Conservation (phyloP, 805 yeast species). For the Zygosaccharomyces lentus region DNA sequence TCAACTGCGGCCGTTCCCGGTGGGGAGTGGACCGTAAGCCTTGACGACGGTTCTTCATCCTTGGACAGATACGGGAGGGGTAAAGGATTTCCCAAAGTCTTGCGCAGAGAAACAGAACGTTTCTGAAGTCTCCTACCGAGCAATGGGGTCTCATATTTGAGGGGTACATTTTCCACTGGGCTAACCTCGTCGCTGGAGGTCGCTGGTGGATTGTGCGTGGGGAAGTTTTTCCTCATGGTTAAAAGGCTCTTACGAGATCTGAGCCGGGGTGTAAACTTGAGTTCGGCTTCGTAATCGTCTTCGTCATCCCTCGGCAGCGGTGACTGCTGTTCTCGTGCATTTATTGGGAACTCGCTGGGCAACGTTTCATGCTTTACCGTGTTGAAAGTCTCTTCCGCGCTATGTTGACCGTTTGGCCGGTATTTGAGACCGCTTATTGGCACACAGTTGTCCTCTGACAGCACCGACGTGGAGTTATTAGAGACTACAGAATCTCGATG, state of each 20-base stretch:
- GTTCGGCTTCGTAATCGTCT: slow-evolving; percentile 31
- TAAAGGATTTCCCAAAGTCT: slow-evolving; percentile 37
- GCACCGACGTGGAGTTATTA: slow-evolving; percentile 20
- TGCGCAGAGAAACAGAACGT: slow-evolving; percentile 10
- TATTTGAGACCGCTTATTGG: slow-evolving; percentile 9
- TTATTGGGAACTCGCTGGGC: slow-evolving; percentile 9
- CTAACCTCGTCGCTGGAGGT: not conserved
- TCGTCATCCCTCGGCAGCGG: slow-evolving; percentile 6
- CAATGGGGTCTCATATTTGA: slow-evolving; percentile 1
- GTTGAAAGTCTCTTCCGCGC: slow-evolving; percentile 7
- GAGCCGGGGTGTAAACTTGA: slow-evolving; percentile 28
- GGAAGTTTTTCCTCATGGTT: slow-evolving; percentile 6
- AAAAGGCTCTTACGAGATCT: slow-evolving; percentile 22
- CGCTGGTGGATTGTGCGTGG: not conserved
- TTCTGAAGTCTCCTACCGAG: not conserved
- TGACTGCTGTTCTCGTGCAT: not conserved
- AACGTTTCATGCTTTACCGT: slow-evolving; percentile 14
- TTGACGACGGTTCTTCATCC: not conserved
- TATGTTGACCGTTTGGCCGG: slow-evolving; percentile 4
- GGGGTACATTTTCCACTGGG: not conserved
- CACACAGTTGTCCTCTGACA: slow-evolving; percentile 14
- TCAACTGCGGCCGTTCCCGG: slow-evolving; percentile 1
- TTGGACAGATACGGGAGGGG: slow-evolving; percentile 36
- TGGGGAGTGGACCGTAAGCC: slow-evolving; percentile 2
- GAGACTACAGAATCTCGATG: slow-evolving; percentile 24